phyloP scores from a whole-genome alignment of 176 grass and related monocot species.

The Cenchrus purpureus region DNA sequence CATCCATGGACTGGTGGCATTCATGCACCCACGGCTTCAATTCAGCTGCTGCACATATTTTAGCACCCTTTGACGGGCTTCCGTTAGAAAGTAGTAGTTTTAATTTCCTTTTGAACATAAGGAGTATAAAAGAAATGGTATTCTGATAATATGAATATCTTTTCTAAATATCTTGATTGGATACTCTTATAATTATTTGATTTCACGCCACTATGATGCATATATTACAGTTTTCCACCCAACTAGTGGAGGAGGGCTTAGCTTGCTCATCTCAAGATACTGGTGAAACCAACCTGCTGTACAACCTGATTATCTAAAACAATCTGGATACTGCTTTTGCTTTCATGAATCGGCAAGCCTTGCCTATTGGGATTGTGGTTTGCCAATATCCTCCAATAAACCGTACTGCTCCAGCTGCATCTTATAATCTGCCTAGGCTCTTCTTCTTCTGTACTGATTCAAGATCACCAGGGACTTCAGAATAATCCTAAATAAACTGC shows the following conservation, averaged over 20 bases:
- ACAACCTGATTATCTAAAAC: not conserved
- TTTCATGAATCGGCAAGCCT: not conserved
- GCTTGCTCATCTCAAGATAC: not conserved
- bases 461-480: not conserved
- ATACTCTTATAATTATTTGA: not conserved
- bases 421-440: not conserved
- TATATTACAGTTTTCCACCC: not conserved
- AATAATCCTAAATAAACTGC: not conserved
- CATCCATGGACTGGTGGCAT: constrained; percentile 25
- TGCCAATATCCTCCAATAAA: not conserved
- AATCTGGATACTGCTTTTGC: not conserved
- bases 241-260: not conserved
- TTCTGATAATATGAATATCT: too few relatives aligned
- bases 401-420: not conserved
- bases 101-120: not conserved
- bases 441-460: not conserved
- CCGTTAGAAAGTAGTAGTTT: not conserved
- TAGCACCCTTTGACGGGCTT: not conserved
- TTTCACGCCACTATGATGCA: not conserved
- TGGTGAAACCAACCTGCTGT: too few relatives aligned
- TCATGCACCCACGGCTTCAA: constrained; percentile 13
- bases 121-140: not conserved
- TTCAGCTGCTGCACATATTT: not conserved
- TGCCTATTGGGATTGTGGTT: not conserved
- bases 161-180: too few relatives aligned